phyloP scores from a whole-genome alignment of 768 basidiomycete genomes.

The Podaxis rugospora region DNA sequence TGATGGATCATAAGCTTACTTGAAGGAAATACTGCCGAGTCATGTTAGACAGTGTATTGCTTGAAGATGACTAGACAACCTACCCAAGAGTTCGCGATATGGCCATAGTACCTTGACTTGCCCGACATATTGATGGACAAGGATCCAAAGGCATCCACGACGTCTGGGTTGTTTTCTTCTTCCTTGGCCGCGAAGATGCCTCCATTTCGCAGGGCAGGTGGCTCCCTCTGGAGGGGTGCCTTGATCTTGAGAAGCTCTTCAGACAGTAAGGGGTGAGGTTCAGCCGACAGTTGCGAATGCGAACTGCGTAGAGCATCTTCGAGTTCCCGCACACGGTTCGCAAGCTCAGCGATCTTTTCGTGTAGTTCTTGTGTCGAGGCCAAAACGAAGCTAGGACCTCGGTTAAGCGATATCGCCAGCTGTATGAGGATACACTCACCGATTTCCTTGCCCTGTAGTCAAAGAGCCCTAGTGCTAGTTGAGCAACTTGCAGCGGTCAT shows the following conservation, averaged over 20 bases:
- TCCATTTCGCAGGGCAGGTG: slow-evolving; percentile 35
- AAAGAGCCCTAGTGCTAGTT: slow-evolving; percentile 45
- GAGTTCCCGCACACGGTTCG: slow-evolving; percentile 68
- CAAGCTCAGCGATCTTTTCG: slow-evolving; percentile 75
- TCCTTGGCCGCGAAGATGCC: slow-evolving; percentile 43
- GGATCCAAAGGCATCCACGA: slow-evolving; percentile 78
- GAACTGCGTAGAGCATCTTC: slow-evolving; percentile 65
- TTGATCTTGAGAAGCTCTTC: slow-evolving; percentile 76
- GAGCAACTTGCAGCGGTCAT: not conserved
- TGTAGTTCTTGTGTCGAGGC: slow-evolving; percentile 79
- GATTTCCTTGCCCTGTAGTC: slow-evolving; percentile 72
- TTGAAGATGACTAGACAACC: slow-evolving; percentile 18
- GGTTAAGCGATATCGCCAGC: not conserved
- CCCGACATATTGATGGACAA: slow-evolving; percentile 71
- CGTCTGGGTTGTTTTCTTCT: slow-evolving; percentile 60
- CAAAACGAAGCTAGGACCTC: slow-evolving; percentile 56
- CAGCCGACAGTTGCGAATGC: slow-evolving; percentile 53
- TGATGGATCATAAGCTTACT: slow-evolving; percentile 32
- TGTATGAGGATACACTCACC: slow-evolving; percentile 33
- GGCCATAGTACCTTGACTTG: slow-evolving; percentile 71
- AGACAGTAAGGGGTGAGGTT: slow-evolving; percentile 61
- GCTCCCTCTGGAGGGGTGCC: slow-evolving; percentile 69
- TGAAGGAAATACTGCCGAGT: slow-evolving; percentile 63
- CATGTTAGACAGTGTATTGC: slow-evolving; percentile 13
- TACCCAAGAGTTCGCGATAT: slow-evolving; percentile 76